Conservation (phyloP, 2,329 filamentous ascomycete genomes). For the Lachnellula occidentalis region DNA sequence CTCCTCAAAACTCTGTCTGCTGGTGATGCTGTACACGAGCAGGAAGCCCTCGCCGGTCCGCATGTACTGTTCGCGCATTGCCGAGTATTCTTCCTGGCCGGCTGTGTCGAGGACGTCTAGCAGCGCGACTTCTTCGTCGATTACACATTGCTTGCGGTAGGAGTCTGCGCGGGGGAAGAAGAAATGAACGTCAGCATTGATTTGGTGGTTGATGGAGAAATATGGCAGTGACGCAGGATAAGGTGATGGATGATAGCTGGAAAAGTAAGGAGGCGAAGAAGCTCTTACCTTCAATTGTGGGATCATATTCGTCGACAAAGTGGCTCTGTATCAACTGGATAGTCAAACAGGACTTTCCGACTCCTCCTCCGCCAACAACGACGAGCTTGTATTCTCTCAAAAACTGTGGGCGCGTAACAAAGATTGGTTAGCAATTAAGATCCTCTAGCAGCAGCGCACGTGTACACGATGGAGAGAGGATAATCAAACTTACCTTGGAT, state of each 20-base stretch:
- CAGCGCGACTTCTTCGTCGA: conserved; percentile 95
- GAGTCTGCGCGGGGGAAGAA: conserved; percentile 59
- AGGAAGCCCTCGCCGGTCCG: conserved; percentile 96
- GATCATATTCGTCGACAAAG: conserved; percentile 99
- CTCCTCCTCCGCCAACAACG: conserved; percentile 94
- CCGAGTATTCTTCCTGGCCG: conserved; percentile 97
- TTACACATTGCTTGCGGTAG: conserved; percentile 99
- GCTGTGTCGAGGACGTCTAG: conserved; percentile 98
- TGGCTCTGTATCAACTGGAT: conserved; percentile 89
- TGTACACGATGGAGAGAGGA: neutral
- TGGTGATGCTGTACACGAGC: conserved; percentile 97
- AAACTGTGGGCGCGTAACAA: conserved; percentile 48
- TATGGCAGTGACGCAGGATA: neutral
- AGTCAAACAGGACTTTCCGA: conserved; percentile 98
- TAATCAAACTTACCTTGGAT: conserved; percentile 31
- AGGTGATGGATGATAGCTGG: neutral
- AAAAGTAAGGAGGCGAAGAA: conserved; percentile 7
- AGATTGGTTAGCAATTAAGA: conserved; percentile 16
- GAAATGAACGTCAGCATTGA: neutral
- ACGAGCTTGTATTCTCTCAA: conserved; percentile 93
- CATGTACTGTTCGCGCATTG: conserved; percentile 99
- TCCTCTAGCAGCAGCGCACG: neutral
- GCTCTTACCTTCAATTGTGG: conserved; percentile 88
- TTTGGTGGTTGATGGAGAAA: neutral
- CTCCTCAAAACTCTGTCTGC: conserved; percentile 94